Percentiles rank a stretch among this genome's conserved stretches.
These are phyloP conservation scores for Trypanosoma avium DNA, from an alignment of 208 protist species.

Conservation along the genomic window DNA sequence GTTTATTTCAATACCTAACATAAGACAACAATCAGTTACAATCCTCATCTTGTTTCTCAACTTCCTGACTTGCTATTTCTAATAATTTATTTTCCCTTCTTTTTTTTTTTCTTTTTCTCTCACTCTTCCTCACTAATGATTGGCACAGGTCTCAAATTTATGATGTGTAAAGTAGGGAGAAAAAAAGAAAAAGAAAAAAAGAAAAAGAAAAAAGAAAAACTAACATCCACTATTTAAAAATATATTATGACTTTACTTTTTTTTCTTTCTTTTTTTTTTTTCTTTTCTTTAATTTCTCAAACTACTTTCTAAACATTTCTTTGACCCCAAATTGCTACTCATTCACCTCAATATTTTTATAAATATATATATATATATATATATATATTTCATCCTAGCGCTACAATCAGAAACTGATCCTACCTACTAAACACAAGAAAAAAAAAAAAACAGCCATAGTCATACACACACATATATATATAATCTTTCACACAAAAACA, in stretches of 20 bases:
- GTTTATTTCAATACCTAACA: not conserved
- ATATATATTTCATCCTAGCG: no score
- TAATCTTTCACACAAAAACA: no score
- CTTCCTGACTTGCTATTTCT: not conserved
- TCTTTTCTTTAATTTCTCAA: not conserved
- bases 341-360: not conserved
- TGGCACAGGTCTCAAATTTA: not conserved
- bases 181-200: no score
- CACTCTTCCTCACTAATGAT: not conserved
- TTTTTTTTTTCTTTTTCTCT: not conserved
- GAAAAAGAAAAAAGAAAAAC: no score
- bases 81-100: not conserved
- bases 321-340: not conserved
- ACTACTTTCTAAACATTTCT: no score
- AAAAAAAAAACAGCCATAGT: not conserved
- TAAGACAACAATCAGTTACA: no score
- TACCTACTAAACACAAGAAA: not conserved
- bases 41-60: no score
- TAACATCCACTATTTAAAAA: no score
- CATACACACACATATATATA: not conserved
- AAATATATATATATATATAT: not conserved
- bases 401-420: no score
- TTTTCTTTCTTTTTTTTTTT: not conserved
- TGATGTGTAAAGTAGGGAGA: not conserved
- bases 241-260: no score